Base-by-base conservation (phyloP, 164 flowering plant species). In the Stephania japonica region DNA sequence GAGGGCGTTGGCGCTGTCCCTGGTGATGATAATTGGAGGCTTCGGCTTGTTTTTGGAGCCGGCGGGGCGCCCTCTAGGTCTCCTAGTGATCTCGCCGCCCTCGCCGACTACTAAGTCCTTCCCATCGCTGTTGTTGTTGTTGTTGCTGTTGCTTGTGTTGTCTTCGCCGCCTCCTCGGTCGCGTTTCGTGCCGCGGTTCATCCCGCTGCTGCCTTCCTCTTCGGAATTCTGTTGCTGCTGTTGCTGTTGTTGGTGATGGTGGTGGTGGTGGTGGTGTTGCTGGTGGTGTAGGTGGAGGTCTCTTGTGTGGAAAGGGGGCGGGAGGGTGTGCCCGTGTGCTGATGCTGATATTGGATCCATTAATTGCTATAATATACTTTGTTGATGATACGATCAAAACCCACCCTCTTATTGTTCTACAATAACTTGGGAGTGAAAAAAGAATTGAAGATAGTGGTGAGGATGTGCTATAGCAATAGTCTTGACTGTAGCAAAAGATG, bases 31-130 rank as follows among this genome's bases (percentile, higher is more conserved):
- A 81, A 90, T 88, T 2, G 98, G 98, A 6, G 98, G 98, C 75
- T 90, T 93, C 2, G 97, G 95, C 81, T 87, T 93, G 90, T 93
- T 93, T 80, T 93, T 93, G 13, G 98, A 93, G 0, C 98, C 98
- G 0, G 98, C 82, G 0, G 98, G 98, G 62, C 98, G 70, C 5
- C 98, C 98, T 19, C 98, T 77, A 0, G 92, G 95, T 62, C 95
- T 68, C 61, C 93, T 82, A 0, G 82, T 79, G 32, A 81, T 82
- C 76, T 86, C 97, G 9, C 89, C 87, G 42, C 72, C 88, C 18
- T 78, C 85, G 16, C 80, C 85, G n/a, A 70, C 42, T 25, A 71
- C 74, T 69, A 82, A 38, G 67, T 83, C 84, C 61, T 79, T 74
- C 69, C 79, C 76, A 6, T 81, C 80, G 12, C 42, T 44, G 50